Evolutionary conservation across 176 grass and related monocot species (phyloP), one percentile per base, ranked within the genome.

Genomic region (Phoenix dactylifera): DNA sequence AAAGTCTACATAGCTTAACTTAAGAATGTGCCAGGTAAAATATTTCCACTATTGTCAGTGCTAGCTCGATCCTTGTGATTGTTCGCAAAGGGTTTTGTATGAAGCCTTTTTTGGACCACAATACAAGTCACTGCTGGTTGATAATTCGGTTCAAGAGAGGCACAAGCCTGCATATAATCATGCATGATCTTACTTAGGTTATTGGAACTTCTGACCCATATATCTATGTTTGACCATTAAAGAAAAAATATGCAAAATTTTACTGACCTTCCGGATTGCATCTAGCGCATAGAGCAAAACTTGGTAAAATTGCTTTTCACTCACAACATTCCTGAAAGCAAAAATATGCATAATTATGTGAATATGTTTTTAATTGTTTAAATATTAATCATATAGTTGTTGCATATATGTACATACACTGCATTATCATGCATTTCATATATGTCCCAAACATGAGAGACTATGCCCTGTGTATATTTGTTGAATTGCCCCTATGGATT

Each of bases 71-170:
- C 94, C 17, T 85, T 64, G 25, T 99, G 88, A 59, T 99, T 89
- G 65, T 99, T 88, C 18, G 94, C 88, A 79, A 99, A 99, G 39
- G 93, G 69, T 32, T 88, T 79, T 18, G 94, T 99, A 66, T 99
- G 94, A 71, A 93, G 94, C 20, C 94, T 85, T 72, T 99, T 99
- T 67, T 99, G 94, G 51, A 99, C 94, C 29, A 99, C 94, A 4
- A 99, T 81, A 60, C 93, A 99, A 59, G 94, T 99, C 63, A 99
- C 88, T 12, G 88, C 88, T 62, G 94, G 94, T 79, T 99, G 94
- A 60, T 93, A 99, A 60, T 99, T 99, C 28, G 94, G 76, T 65
- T 99, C 94, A 54, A 99, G 54, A 12, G 94, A 99, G 18, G 82
- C 82, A 68, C 94, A 99, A 0, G 94, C 94, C 94, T 99, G 63